These are phyloP conservation scores for Xeromyces bisporus DNA, from an alignment of 495 filamentous ascomycete species.

Conservation along the genomic window DNA sequence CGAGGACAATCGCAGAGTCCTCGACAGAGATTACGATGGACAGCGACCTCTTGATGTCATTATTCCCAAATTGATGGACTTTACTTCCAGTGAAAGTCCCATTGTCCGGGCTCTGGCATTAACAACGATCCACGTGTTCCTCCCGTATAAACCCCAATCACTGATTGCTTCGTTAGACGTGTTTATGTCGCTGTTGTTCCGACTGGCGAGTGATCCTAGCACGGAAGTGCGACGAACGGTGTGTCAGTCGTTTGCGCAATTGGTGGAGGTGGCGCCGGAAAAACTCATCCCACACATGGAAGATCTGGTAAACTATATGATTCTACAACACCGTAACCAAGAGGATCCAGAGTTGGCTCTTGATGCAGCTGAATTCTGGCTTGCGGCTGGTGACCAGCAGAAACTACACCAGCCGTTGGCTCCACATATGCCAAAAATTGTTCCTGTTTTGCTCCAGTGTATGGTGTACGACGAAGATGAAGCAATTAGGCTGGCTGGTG, in stretches of 20 bases:
- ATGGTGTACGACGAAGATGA: constrained; percentile 97
- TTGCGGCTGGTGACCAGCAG: constrained; percentile 77
- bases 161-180: constrained; percentile 60
- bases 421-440: constrained; percentile 67
- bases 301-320: constrained; percentile 84
- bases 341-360: constrained; percentile 84
- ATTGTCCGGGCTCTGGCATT: constrained; percentile 68
- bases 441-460: constrained; percentile 78
- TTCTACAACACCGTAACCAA: constrained; percentile 64
- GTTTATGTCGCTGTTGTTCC: constrained; percentile 67
- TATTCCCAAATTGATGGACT: constrained; percentile 78
- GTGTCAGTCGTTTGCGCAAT: constrained; percentile 79
- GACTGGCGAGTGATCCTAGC: constrained; percentile 54
- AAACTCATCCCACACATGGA: constrained; percentile 78
- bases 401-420: constrained; percentile 53
- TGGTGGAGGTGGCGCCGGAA: constrained; percentile 80
- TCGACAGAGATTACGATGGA: constrained; percentile 74
- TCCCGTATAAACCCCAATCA: constrained; percentile 61
- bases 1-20: constrained; percentile 77
- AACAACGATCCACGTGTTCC: constrained; percentile 77
- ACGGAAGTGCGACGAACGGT: constrained; percentile 76
- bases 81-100: constrained; percentile 53
- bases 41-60: constrained; percentile 76
- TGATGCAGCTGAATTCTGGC: constrained; percentile 96
- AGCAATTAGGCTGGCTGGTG: constrained; percentile 63